Percentiles rank a stretch among this genome's conserved stretches.
These are phyloP conservation scores for Corynascus novoguineensis DNA, from an alignment of 495 filamentous ascomycete genomes.

Conservation along the genomic window DNA sequence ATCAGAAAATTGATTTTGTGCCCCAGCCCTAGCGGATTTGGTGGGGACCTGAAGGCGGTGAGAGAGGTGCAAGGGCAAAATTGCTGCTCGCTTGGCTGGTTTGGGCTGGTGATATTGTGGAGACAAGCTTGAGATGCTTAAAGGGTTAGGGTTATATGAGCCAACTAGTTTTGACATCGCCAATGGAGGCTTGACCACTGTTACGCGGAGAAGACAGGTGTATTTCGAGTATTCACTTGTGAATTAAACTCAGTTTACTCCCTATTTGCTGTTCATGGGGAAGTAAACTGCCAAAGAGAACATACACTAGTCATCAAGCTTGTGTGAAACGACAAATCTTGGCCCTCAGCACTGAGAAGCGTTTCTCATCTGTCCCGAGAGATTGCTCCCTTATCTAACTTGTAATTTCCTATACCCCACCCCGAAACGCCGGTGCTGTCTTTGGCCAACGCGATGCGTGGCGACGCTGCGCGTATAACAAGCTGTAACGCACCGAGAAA, in stretches of 20 bases:
- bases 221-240: too few relatives aligned
- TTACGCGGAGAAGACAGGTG: background rate
- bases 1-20: constrained; percentile 30
- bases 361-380: constrained; percentile 10
- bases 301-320: too few relatives aligned
- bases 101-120: too few relatives aligned
- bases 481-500: background rate
- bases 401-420: constrained; percentile 2
- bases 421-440: background rate
- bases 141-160: constrained; percentile 12
- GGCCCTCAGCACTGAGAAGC: too few relatives aligned
- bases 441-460: background rate
- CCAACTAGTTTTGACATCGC: too few relatives aligned
- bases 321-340: too few relatives aligned
- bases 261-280: too few relatives aligned
- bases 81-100: constrained; percentile 8
- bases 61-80: constrained; percentile 23
- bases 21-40: constrained; percentile 30
- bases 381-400: constrained; percentile 28
- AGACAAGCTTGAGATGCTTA: background rate
- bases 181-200: background rate
- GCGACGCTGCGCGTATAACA: background rate
- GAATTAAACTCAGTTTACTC: too few relatives aligned
- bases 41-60: constrained; percentile 23
- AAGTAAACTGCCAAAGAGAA: too few relatives aligned